phyloP scores from a whole-genome alignment of 768 basidiomycete species.

The Phlegmacium glaucopus region DNA sequence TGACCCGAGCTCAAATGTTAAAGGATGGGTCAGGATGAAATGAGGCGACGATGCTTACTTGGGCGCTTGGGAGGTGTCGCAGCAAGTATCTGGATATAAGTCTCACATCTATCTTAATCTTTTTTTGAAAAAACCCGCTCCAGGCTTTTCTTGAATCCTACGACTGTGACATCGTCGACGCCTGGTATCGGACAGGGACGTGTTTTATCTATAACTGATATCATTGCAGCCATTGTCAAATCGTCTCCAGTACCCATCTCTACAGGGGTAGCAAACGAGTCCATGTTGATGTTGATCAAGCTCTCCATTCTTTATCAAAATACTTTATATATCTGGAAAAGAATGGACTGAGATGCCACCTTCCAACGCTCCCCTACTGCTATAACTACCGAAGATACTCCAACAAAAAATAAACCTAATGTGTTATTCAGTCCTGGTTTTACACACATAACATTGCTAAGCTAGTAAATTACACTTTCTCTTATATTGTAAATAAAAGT shows the following conservation, averaged over 20 bases:
- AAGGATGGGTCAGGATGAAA: conserved; percentile 77
- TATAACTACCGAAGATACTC: conserved; percentile 28
- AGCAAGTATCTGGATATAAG: conserved; percentile 86
- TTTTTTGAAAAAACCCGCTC: not conserved
- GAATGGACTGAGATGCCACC: conserved; percentile 66
- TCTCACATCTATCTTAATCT: conserved; percentile 8
- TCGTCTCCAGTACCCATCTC: conserved; percentile 82
- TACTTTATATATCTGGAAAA: conserved; percentile 54
- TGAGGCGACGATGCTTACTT: conserved; percentile 70
- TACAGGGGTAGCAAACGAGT: conserved; percentile 72
- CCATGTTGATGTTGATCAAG: conserved; percentile 57
- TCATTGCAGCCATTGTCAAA: conserved; percentile 67
- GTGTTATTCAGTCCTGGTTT: conserved; percentile 49
- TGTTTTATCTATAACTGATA: conserved; percentile 63
- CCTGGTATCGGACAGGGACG: conserved; percentile 72
- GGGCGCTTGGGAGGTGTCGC: conserved; percentile 78
- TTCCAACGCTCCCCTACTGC: conserved; percentile 21
- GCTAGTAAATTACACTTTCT: conserved; percentile 13
- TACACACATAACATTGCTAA: conserved; percentile 15
- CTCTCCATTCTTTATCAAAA: conserved; percentile 76
- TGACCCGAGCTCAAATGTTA: conserved; percentile 63
- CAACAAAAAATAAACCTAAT: conserved; percentile 33
- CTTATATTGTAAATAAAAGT: conserved; percentile 18
- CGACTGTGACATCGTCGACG: conserved; percentile 42
- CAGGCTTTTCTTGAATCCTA: conserved; percentile 76